Percentiles rank a stretch among this genome's conserved stretches.
phyloP scores from a whole-genome alignment of 2,329 filamentous ascomycete genomes.

The Aureobasidium sp. region DNA sequence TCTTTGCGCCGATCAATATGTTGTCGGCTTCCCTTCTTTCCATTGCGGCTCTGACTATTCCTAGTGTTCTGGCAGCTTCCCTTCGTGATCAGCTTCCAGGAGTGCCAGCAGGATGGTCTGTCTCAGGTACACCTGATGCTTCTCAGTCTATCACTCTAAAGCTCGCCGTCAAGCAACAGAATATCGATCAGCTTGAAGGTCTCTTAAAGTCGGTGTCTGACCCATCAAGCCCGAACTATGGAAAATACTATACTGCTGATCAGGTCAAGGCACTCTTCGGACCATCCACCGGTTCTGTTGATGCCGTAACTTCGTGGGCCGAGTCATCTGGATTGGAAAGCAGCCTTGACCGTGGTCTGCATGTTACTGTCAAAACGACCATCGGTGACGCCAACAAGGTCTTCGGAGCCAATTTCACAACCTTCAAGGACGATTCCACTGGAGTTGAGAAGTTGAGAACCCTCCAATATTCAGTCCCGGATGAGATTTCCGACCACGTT shows the following conservation, averaged over 20 bases:
- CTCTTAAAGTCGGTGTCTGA: constrained; percentile 43
- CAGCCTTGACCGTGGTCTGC: constrained; percentile 50
- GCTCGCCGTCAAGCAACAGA: constrained; percentile 10
- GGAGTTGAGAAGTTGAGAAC: constrained; percentile 27
- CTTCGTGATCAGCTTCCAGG: constrained; percentile 3
- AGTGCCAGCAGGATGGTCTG: constrained; percentile 9
- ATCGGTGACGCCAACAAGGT: constrained; percentile 48
- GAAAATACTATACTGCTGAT: constrained; percentile 54
- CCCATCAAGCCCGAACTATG: constrained; percentile 52
- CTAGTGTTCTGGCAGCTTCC: constrained; percentile 3
- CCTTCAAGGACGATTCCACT: constrained; percentile 34
- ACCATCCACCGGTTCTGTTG: constrained; percentile 42
- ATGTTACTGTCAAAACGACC: constrained; percentile 53
- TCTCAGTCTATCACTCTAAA: constrained; percentile 1
- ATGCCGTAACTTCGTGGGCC: constrained; percentile 51
- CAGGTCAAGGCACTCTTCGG: constrained; percentile 50
- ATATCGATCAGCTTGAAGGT: constrained; percentile 7
- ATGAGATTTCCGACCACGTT: constrained; percentile 10
- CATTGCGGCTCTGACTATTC: constrained; percentile 4
- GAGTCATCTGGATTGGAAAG: constrained; percentile 41
- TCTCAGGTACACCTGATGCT: constrained; percentile 1
- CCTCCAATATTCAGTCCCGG: constrained; percentile 31
- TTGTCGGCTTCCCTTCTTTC: constrained; percentile 7
- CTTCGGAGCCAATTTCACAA: constrained; percentile 51
- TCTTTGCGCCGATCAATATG: background rate